Conservation (phyloP, 2,329 filamentous ascomycete species). For the Aspergillus udagawae region DNA sequence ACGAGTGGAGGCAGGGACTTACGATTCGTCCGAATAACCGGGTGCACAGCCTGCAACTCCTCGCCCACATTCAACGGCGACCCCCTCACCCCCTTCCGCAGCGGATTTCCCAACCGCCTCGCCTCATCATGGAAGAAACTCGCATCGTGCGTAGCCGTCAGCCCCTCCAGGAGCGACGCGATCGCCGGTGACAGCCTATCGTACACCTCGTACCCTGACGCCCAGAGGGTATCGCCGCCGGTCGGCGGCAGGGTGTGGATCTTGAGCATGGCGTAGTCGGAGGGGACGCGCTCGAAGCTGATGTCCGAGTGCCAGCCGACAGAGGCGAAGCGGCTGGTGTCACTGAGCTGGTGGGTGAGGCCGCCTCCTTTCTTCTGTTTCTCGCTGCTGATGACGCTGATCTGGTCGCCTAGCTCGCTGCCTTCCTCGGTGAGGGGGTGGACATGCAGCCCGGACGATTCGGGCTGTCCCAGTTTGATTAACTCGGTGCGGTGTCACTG, state of each 20-base stretch:
- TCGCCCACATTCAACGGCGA: slow-evolving; percentile 53
- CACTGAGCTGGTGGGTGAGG: slow-evolving; percentile 28
- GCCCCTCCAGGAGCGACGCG: slow-evolving; percentile 54
- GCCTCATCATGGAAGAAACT: slow-evolving; percentile 50
- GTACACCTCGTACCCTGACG: slow-evolving; percentile 63
- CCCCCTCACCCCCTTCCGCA: slow-evolving; percentile 47
- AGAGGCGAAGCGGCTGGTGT: slow-evolving; percentile 37
- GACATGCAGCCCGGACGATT: slow-evolving; percentile 54
- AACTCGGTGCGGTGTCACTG: background rate
- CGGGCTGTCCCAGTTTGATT: slow-evolving; percentile 35
- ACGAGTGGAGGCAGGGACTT: background rate
- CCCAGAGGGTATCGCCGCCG: slow-evolving; percentile 63
- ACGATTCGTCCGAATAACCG: slow-evolving; percentile 56
- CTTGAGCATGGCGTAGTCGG: slow-evolving; percentile 60
- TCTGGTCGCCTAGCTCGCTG: slow-evolving; percentile 56
- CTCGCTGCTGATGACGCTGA: slow-evolving; percentile 60
- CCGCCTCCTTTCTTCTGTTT: slow-evolving; percentile 46
- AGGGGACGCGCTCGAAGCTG: slow-evolving; percentile 60
- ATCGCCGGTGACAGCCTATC: slow-evolving; percentile 57
- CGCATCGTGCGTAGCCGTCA: slow-evolving; percentile 56
- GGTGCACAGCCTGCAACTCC: slow-evolving; percentile 51
- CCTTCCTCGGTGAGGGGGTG: slow-evolving; percentile 56
- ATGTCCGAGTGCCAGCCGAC: slow-evolving; percentile 59
- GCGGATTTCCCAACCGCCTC: slow-evolving; percentile 15
- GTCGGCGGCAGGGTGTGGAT: slow-evolving; percentile 54